Base-by-base conservation (phyloP, 768 basidiomycete species). In the Suillus alpinus region DNA sequence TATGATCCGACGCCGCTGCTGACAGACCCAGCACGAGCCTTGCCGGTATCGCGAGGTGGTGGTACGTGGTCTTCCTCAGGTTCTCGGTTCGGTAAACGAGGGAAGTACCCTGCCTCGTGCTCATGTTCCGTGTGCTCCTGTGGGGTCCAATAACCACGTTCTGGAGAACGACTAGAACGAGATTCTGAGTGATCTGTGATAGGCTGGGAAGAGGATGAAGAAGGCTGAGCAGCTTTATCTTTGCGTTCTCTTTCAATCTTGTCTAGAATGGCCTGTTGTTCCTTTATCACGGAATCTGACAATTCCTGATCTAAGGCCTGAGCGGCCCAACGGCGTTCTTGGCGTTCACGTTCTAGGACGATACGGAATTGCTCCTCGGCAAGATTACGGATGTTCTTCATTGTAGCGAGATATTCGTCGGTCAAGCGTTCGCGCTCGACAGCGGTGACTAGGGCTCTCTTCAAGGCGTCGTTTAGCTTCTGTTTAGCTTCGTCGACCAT, bases 401-500 rank as follows among this genome's bases (percentile, higher is more conserved):
- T 79, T 5, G 78, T 68, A 0, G 71, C 66, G 18, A 72, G 64
- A 65, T 81, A 79, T 41, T 84, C 79, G 0, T 67, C 57, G 65
- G 65, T 66, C 39, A 83, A 67, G n/a, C 69, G 72, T 14, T 79
- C 72, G 6, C 79, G 74, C 49, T 72, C 65, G 18, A 64, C 59
- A 3, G 68, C 72, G 43, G 65, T 56, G 59, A 76, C 65, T 68
- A 81, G 62, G 59, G 70, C 67, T 72, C 80, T 71, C 67, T 78
- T 77, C 14, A 91, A 75, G 68, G 84, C 80, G 16, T 75, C 71
- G 39, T 84, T 78, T 40, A 84, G 72, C 60, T 82, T 84, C 60
- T 83, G 80, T 73, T 86, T 86, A 20, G 89, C 84, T 61, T 88
- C 88, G 58, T 86, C 80, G 62, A 88, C 80, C 64, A 72, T 70